Evolutionary conservation across 352 stramenopile species (phyloP), one percentile per base, ranked within the genome.

Genomic region (Pythium volutum): DNA sequence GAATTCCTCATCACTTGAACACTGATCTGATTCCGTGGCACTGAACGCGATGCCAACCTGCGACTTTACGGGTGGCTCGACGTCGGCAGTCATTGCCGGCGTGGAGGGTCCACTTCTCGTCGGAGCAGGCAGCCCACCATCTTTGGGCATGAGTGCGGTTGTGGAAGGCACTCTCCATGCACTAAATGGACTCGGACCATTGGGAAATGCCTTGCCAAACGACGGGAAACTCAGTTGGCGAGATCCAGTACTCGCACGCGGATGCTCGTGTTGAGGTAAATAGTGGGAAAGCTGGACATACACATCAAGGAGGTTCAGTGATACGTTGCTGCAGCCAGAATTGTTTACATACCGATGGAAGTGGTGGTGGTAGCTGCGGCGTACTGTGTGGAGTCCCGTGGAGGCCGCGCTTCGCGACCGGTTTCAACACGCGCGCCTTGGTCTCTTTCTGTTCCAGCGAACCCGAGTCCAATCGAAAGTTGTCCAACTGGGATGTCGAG

Each of bases 1-100:
- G 14, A 88, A 70, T 14, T 90, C 81, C 66, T 90, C 75, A 34
- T 87, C 80, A 41, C 74, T 87, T 1, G 77, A 89, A 25, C 55
- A 73, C 33, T 71, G 43, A 18, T 77, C 70, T 4, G 39, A 59
- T 20, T 73, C 64, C 10, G 65, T 65, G 20, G 65, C 62, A 23
- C 59, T 57, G 34, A 64, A 67, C 16, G 53, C 53, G 23, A 67
- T 62, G 1, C 45, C 54, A 7, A 67, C 59, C 38, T 67, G 50
- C 8, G 50, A 61, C 26, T 33, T 49, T 4, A 67, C 33, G 1
- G 31, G 22, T 16, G 50, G 43, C 26, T 61, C 50, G 33, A 53
- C 51, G 34, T 6, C 39, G 14, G 49, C 51, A 18, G 50, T 25
- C 8, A 64, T 64, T 14, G 57, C 57, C 7, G 59, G 49, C 6